phyloP scores from a whole-genome alignment of 2,329 filamentous ascomycete genomes.

The Exserohilum rostratum region DNA sequence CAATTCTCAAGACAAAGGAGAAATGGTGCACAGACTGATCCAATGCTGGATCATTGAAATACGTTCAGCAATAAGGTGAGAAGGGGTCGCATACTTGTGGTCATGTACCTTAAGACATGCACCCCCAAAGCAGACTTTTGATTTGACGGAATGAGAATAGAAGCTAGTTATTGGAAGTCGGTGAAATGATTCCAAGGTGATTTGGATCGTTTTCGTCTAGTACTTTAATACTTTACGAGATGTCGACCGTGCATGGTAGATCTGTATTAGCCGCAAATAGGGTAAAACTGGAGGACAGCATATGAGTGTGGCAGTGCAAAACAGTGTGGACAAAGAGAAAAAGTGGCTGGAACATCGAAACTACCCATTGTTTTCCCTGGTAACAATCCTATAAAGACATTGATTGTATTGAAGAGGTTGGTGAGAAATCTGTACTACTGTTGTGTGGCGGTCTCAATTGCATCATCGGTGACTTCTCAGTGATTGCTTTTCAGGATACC shows the following conservation, averaged over 20 bases:
- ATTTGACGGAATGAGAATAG: background rate
- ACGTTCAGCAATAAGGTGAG: too few species aligned
- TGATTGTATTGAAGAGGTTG: background rate
- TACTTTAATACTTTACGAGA: background rate
- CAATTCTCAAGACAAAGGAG: constrained; percentile 1
- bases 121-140: background rate
- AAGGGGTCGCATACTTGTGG: too few species aligned
- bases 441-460: too few species aligned
- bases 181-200: background rate
- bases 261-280: too few species aligned
- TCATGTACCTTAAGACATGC: background rate
- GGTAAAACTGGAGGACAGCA: background rate
- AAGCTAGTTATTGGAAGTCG: background rate
- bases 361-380: background rate
- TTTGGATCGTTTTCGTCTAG: too few species aligned
- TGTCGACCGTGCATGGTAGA: too few species aligned
- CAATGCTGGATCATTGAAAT: background rate
- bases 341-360: background rate
- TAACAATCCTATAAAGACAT: constrained; percentile 3
- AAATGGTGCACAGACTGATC: background rate
- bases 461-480: too few species aligned
- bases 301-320: background rate
- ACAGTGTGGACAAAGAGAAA: background rate
- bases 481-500: too few species aligned
- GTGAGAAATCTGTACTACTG: too few species aligned